Conservation (phyloP, 371 early-diverging fungal genomes). For the Haplosporangium sp. region DNA sequence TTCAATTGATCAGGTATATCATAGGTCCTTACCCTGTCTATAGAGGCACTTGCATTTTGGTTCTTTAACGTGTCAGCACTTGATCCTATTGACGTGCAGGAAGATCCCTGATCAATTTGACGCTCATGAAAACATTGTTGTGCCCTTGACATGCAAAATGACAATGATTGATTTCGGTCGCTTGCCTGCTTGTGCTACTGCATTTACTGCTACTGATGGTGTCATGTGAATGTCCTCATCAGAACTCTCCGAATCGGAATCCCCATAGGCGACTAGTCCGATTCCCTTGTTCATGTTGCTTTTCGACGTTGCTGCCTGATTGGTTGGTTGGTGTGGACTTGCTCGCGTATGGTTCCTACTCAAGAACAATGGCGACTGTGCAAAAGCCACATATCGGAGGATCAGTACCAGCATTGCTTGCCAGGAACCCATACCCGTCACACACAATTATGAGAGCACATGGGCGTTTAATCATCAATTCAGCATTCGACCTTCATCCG, state of each 20-base stretch:
- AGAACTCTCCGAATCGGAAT: conserved; percentile 47
- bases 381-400: not conserved
- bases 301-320: too few species aligned
- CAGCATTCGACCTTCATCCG: conserved; percentile 3
- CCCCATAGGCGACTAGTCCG: conserved; percentile 51
- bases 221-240: conserved; percentile 23
- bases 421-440: conserved; percentile 3
- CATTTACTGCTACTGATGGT: conserved; percentile 4
- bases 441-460: not conserved
- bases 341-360: too few species aligned
- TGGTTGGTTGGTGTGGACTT: too few species aligned
- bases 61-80: not conserved
- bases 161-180: not conserved
- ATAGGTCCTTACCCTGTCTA: conserved; percentile 9
- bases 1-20: not conserved
- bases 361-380: too few species aligned
- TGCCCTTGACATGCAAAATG: too few species aligned
- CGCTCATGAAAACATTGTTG: too few species aligned
- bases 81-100: conserved; percentile 1
- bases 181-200: conserved; percentile 18
- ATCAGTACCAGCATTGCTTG: not conserved
- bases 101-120: too few species aligned
- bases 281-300: conserved; percentile 41
- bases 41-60: not conserved
- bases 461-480: too few species aligned